Evolutionary conservation across 208 protist species (phyloP), one percentile per base, ranked within the genome.

Genomic region (Crithidia mellificae): DNA sequence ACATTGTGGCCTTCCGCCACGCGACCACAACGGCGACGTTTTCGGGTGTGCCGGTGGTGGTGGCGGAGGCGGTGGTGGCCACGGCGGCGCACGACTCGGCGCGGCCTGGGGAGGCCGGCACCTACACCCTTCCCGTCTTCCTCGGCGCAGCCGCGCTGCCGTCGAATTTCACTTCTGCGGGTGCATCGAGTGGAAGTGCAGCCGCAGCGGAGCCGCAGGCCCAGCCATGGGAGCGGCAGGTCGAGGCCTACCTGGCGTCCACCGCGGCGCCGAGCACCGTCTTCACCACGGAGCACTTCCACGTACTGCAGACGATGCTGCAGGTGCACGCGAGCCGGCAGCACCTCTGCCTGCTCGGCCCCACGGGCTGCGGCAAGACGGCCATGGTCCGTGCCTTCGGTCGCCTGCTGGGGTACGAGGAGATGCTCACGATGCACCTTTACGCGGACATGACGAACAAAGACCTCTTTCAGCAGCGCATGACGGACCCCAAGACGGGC

Each of bases 371-470:
- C 58, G 96, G 96, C 43, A 98, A 98, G 77, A 93, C 87, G 24
- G 78, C 78, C 2, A 57, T 98, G 59, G 76, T 88, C 6, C 80
- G 80, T 24, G 78, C 80, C 46, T 96, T 97, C 56, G 88, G 90
- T 0, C 62, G 66, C 15, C 58, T 91, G 20, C 74, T 96, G 9
- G 84, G 88, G 0, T 97, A 94, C 63, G 58, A 74, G 27, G 64
- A 38, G 30, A 84, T 55, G 32, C 43, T 80, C 63, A 87, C 84
- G 15, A 86, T 97, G 76, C 89, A 97, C 73, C 75, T 94, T 17
- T 98, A 97, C 81, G 80, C 84, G 19, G 97, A 98, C 68, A 98
- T 98, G 96, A 96, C 92, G 24, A 79, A 90, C 53, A 89, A 93
- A 32, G 97, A 99, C 58, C 79, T 99, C 34, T 90, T 99, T 24